phyloP scores from a whole-genome alignment of 352 stramenopile species.

The Phytopythium aichiense region DNA sequence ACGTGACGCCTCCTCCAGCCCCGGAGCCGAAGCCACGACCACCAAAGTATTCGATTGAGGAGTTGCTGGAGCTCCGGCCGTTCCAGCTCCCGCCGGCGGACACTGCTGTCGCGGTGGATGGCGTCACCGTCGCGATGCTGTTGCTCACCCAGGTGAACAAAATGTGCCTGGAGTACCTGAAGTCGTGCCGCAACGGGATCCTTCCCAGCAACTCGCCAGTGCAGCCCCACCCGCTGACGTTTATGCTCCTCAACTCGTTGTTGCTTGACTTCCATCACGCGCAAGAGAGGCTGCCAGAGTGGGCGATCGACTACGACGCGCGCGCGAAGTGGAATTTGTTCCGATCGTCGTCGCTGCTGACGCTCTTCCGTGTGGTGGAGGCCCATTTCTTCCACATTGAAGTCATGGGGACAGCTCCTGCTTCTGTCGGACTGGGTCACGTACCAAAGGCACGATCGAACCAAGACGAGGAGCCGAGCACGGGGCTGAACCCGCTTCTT shows the following conservation, averaged over 20 bases:
- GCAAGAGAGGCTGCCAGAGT: conserved; percentile 10
- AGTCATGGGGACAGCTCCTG: conserved; percentile 66
- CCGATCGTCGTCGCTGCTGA: conserved; percentile 49
- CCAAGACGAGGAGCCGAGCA: conserved; percentile 13
- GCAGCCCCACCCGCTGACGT: conserved; percentile 80
- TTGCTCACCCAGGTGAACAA: conserved; percentile 64
- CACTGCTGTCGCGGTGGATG: conserved; percentile 35
- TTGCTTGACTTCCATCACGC: conserved; percentile 45
- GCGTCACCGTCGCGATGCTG: conserved; percentile 41
- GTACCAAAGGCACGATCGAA: conserved; percentile 21
- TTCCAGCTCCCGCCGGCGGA: conserved; percentile 49
- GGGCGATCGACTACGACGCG: conserved; percentile 15
- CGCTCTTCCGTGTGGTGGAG: conserved; percentile 68
- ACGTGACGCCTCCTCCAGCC: conserved; percentile 5
- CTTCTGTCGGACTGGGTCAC: conserved; percentile 81
- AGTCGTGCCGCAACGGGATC: conserved; percentile 59
- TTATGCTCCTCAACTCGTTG: conserved; percentile 87
- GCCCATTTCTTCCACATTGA: conserved; percentile 86
- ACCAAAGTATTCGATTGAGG: conserved; percentile 55
- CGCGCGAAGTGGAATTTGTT: conserved; percentile 64
- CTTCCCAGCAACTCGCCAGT: conserved; percentile 61
- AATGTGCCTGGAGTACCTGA: conserved; percentile 69
- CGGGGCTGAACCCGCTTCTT: conserved; percentile 54
- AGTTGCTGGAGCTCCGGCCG: conserved; percentile 60
- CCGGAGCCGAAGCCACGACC: conserved; percentile 38